Conservation (phyloP, 768 basidiomycete genomes). For the Mycena olivaceomarginata region DNA sequence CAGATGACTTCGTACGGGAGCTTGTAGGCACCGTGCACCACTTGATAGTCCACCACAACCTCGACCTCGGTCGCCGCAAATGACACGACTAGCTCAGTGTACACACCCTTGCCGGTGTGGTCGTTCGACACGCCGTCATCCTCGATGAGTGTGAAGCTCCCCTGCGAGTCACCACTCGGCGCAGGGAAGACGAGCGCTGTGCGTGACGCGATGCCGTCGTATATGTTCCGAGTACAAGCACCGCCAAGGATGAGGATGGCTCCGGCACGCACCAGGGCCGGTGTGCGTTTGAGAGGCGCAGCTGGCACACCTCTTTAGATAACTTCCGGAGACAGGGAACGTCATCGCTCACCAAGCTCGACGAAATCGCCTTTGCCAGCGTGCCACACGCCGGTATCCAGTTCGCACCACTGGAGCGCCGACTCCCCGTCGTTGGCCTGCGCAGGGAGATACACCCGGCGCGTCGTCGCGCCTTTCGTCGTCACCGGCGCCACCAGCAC, state of each 20-base stretch:
- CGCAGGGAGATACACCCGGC: constrained; percentile 41
- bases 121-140: constrained; percentile 44
- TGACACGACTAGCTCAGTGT: constrained; percentile 41
- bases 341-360: constrained; percentile 30
- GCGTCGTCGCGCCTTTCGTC: constrained; percentile 42
- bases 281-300: constrained; percentile 39
- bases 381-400: constrained; percentile 46
- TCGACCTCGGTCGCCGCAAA: constrained; percentile 25
- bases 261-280: constrained; percentile 37
- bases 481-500: constrained; percentile 46
- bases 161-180: constrained; percentile 31
- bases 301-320: constrained; percentile 6
- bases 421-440: constrained; percentile 40
- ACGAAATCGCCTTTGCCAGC: constrained; percentile 38
- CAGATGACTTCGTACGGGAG: constrained; percentile 43
- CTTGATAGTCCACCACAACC: constrained; percentile 40
- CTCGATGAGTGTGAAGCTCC: constrained; percentile 42
- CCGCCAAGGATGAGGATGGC: constrained; percentile 41
- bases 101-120: constrained; percentile 35
- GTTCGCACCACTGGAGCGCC: constrained; percentile 40
- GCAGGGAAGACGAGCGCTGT: constrained; percentile 43
- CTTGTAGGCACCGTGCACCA: constrained; percentile 37
- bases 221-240: constrained; percentile 40
- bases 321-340: not conserved
- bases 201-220: constrained; percentile 42